A percentile compares a stretch with the other conserved stretches of the same genome.
phyloP scores from a whole-genome alignment of 495 filamentous ascomycete species.

The Penicillium psychrofluorescens region DNA sequence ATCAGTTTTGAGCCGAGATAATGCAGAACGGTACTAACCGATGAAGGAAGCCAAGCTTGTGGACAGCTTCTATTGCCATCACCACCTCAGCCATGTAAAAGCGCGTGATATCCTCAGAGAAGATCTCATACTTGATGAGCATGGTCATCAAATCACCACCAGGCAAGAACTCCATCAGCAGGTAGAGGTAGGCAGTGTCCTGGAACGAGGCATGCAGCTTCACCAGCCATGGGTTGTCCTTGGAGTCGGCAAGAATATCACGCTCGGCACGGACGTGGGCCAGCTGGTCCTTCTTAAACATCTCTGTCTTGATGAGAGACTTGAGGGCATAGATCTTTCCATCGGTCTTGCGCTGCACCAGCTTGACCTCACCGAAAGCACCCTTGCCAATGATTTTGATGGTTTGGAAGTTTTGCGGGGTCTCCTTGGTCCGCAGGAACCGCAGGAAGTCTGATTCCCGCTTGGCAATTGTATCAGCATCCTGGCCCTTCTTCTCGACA shows the following conservation, averaged over 20 bases:
- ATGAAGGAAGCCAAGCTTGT: constrained; percentile 97
- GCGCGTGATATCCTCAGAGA: constrained; percentile 94
- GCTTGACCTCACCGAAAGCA: constrained; percentile 94
- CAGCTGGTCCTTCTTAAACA: constrained; percentile 99
- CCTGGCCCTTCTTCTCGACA: constrained; percentile 66
- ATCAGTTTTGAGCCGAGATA: constrained; percentile 4
- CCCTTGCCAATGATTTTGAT: constrained; percentile 98
- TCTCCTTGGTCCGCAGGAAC: constrained; percentile 87
- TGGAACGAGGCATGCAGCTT: constrained; percentile 98
- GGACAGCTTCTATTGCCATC: constrained; percentile 94
- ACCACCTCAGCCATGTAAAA: constrained; percentile 99
- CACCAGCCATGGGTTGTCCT: constrained; percentile 96
- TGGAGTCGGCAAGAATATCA: constrained; percentile 92
- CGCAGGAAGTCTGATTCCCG: constrained; percentile 88
- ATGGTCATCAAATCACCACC: constrained; percentile 99
- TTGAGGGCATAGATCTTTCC: constrained; percentile 98
- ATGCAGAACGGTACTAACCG: constrained; percentile 51
- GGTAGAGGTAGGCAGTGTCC: constrained; percentile 89
- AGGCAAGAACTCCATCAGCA: constrained; percentile 98
- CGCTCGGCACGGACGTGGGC: constrained; percentile 98
- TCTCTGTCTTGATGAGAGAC: constrained; percentile 95
- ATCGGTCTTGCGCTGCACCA: constrained; percentile 93
- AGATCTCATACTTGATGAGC: constrained; percentile 99
- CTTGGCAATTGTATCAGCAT: constrained; percentile 68
- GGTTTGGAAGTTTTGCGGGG: constrained; percentile 86